Conservation (phyloP, 2,329 filamentous ascomycete genomes). For the Neopestalotiopsis sp. region DNA sequence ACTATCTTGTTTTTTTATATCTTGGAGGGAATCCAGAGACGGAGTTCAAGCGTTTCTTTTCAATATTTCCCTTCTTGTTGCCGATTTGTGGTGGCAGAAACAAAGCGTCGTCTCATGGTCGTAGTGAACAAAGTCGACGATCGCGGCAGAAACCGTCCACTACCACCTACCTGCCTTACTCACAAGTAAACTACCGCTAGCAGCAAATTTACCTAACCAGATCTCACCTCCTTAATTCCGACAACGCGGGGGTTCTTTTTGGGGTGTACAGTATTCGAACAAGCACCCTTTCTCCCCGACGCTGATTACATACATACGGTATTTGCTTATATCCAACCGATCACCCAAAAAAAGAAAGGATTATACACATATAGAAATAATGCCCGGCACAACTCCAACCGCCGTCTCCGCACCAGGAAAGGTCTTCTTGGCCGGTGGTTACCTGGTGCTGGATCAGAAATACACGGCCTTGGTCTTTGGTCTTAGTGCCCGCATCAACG, state of each 20-base stretch:
- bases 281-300: too few relatives aligned
- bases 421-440: slow-evolving; percentile 92
- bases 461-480: slow-evolving; percentile 80
- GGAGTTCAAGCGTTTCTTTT: too few relatives aligned
- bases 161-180: too few relatives aligned
- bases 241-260: not conserved
- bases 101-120: too few relatives aligned
- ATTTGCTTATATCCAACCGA: not conserved
- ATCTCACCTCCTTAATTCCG: not conserved
- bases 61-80: too few relatives aligned
- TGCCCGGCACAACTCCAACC: slow-evolving; percentile 32
- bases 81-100: too few relatives aligned
- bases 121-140: too few relatives aligned
- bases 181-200: too few relatives aligned
- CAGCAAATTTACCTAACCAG: too few relatives aligned
- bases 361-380: slow-evolving; percentile 7
- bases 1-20: not conserved
- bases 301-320: too few relatives aligned
- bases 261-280: not conserved
- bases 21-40: too few relatives aligned
- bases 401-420: slow-evolving; percentile 94
- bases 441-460: slow-evolving; percentile 87
- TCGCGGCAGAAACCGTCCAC: too few relatives aligned
- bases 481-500: slow-evolving; percentile 71
- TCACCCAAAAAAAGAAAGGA: not conserved